Base-by-base conservation (phyloP, 2,329 filamentous ascomycete genomes). In the Samsoniella hepiali region DNA sequence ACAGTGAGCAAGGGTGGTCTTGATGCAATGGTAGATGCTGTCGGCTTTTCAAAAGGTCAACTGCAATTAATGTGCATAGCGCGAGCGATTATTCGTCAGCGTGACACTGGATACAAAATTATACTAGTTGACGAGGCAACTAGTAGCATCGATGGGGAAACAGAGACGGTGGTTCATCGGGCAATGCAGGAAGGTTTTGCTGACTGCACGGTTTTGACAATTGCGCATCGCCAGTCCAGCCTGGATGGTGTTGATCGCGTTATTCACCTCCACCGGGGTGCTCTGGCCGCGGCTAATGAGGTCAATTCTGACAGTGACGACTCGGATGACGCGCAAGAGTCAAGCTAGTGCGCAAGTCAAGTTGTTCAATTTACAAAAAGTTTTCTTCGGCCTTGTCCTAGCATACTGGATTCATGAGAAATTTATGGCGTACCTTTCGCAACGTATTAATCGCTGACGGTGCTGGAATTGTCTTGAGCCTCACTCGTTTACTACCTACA, bases 1-100 rank as follows among this genome's bases (percentile, higher is more conserved):
- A 68, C 81, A 13, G 68, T 73, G 7, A 59, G 68, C 0, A 68
- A 68, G 6, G 76, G 76, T 1, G 75, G 75, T 0, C 68, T 81
- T 1, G 68, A 74, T 6, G 68, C 66, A 1, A 67, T 69, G 0
- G 71, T 79, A 51, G 63, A 66, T 5, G 65, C 68, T 3, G 65
- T 73, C 5, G 64, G 67, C 0, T 67, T 77, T 5, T 79, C 76
- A 0, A 72, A 77, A 55, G 63, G 63, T 1, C n/a, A 64, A 29
- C 34, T 55, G n/a, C 63, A 64, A n/a, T 34, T 64, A 1, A 17
- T 64, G 15, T 64, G 50, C 15, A 56, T 64, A 2, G 51, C 63
- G 13, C 40, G 63, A 13, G 63, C 63, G 2, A 51, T 64, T 9
- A 5, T 64, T 11, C 66, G 69, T 3, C 68, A 68, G 10, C 69